Evolutionary conservation across 345 rosid genomes (phyloP).

Genomic region (Kernera saxatilis): DNA sequence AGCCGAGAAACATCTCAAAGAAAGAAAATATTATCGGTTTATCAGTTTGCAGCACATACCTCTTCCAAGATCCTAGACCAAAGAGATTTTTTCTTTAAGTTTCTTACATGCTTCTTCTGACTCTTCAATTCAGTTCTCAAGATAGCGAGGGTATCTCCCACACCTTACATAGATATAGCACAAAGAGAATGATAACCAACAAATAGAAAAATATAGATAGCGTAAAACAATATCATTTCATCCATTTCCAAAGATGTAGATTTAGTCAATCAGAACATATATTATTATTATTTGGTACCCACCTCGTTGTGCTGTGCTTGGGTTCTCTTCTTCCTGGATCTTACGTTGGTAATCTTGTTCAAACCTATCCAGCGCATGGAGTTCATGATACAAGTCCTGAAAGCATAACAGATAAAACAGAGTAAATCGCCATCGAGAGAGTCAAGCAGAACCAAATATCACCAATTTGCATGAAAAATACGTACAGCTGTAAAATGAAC

Average conservation of each 20-base stretch:
- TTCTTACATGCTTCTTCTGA: slow-evolving; percentile 85
- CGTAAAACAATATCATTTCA: background rate
- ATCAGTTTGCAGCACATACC: slow-evolving; percentile 38
- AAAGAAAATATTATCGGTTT: background rate
- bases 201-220: background rate
- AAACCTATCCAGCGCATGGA: slow-evolving; percentile 94
- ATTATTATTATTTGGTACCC: background rate
- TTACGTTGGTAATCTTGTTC: slow-evolving; percentile 96
- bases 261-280: background rate
- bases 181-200: background rate
- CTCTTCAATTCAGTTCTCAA: slow-evolving; percentile 88
- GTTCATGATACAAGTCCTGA: slow-evolving; percentile 96
- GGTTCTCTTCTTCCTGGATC: slow-evolving; percentile 84
- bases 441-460: background rate
- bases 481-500: slow-evolving; percentile 93
- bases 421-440: background rate
- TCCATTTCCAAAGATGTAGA: background rate
- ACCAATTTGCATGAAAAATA: slow-evolving; percentile 20
- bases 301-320: slow-evolving; percentile 77
- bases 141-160: slow-evolving; percentile 83
- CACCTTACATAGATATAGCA: slow-evolving; percentile 15
- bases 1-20: background rate
- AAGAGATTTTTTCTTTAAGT: slow-evolving; percentile 87
- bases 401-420: background rate
- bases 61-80: slow-evolving; percentile 97